Evolutionary conservation across 768 basidiomycete species (phyloP).

Genomic region (Macrocybe gigantea): DNA sequence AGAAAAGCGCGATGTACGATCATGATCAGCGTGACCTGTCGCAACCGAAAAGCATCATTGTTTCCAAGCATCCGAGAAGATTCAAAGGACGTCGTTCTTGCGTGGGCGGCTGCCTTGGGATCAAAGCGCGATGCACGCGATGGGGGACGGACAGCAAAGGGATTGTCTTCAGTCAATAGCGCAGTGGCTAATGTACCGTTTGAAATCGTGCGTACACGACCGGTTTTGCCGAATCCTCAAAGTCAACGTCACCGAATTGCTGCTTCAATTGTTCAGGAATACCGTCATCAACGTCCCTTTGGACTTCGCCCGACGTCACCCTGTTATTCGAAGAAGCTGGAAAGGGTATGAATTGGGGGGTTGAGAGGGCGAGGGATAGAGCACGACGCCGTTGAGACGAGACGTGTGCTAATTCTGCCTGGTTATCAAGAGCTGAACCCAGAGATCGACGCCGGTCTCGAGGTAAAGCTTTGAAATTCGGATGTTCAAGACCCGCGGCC

Average conservation of each 20-base stretch:
- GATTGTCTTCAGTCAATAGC: conserved; percentile 47
- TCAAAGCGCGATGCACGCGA: conserved; percentile 71
- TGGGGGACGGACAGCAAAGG: conserved; percentile 64
- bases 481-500: conserved; percentile 24
- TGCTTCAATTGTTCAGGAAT: background rate
- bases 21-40: conserved; percentile 29
- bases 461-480: conserved; percentile 22
- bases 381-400: conserved; percentile 43
- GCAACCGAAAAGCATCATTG: conserved; percentile 42
- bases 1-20: conserved; percentile 57
- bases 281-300: background rate
- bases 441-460: conserved; percentile 49
- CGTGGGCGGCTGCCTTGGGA: conserved; percentile 60
- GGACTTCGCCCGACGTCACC: too few species aligned
- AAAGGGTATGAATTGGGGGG: conserved; percentile 52
- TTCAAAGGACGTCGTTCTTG: conserved; percentile 56
- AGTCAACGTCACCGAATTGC: background rate
- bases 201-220: conserved; percentile 25
- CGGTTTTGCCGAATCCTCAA: conserved; percentile 20
- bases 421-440: conserved; percentile 51
- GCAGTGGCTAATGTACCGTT: conserved; percentile 41
- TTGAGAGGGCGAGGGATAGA: conserved; percentile 43
- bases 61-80: conserved; percentile 62
- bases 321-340: conserved; percentile 42
- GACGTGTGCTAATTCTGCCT: conserved; percentile 34